Conservation (phyloP, 192 early-diverging fungal species). For the Backusella macrospora region DNA sequence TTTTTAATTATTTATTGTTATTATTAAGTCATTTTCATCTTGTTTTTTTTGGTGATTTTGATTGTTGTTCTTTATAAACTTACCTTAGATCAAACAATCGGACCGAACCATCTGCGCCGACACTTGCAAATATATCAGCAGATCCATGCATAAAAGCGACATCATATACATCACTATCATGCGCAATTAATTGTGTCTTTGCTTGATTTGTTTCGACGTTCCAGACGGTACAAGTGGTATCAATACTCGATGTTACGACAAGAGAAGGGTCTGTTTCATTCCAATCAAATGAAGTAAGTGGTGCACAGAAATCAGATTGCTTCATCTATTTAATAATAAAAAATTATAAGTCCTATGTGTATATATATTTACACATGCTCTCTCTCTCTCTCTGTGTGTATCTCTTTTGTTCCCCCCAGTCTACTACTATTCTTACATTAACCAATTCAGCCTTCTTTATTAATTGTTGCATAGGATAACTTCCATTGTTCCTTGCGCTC, state of each 20-base stretch:
- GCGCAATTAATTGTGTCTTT: slow-evolving; percentile 99
- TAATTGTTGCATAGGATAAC: slow-evolving; percentile 39
- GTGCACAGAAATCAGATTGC: slow-evolving; percentile 81
- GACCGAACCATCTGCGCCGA: slow-evolving; percentile 97
- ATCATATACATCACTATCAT: slow-evolving; percentile 98
- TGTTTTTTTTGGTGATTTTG: slow-evolving; percentile 6
- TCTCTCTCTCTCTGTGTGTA: not conserved
- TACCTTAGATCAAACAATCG: slow-evolving; percentile 95
- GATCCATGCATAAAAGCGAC: slow-evolving; percentile 90
- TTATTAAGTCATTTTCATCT: not conserved
- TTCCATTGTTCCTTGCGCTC: slow-evolving; percentile 42
- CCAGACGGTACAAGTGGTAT: slow-evolving; percentile 99
- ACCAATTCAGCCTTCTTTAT: slow-evolving; percentile 55
- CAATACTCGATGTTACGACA: slow-evolving; percentile 91
- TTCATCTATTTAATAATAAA: slow-evolving; percentile 37
- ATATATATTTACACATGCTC: not conserved
- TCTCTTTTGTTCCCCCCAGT: not conserved
- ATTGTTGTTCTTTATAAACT: not conserved
- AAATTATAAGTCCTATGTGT: not conserved
- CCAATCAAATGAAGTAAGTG: slow-evolving; percentile 98
- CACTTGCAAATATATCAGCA: slow-evolving; percentile 91
- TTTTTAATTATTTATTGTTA: slow-evolving; percentile 22
- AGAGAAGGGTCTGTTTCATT: slow-evolving; percentile 84
- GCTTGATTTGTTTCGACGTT: slow-evolving; percentile 95
- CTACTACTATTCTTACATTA: slow-evolving; percentile 51